Evolutionary conservation across 805 yeast species (phyloP).

Genomic region (Diddensiella caesifluorescens): DNA sequence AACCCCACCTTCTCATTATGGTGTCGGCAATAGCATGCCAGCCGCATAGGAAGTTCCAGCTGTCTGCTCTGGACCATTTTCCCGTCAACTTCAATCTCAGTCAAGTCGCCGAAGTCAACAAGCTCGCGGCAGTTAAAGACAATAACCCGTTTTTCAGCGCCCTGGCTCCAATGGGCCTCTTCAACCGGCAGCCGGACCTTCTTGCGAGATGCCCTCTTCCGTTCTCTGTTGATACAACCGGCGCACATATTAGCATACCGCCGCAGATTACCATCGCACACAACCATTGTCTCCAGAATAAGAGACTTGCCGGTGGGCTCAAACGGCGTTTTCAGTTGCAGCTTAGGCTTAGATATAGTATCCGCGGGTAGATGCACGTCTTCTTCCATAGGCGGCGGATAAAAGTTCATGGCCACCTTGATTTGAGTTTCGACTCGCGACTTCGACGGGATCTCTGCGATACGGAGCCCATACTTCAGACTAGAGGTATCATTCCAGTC

Average conservation of each 20-base stretch:
- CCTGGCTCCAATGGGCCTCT: constrained; percentile 76
- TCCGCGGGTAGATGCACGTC: constrained; percentile 80
- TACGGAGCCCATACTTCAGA: constrained; percentile 19
- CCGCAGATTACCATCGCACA: constrained; percentile 42
- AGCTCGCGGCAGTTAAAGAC: constrained; percentile 90
- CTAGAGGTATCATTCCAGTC: constrained; percentile 15
- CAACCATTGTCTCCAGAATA: constrained; percentile 71
- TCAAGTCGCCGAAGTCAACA: constrained; percentile 46
- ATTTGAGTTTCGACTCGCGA: constrained; percentile 97
- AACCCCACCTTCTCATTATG: constrained; percentile 88
- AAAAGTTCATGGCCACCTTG: constrained; percentile 59
- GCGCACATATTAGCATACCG: constrained; percentile 72
- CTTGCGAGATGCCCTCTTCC: constrained; percentile 88
- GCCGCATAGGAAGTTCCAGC: constrained; percentile 40
- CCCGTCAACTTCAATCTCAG: constrained; percentile 26
- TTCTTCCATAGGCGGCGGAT: constrained; percentile 72
- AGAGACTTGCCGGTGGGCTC: constrained; percentile 27
- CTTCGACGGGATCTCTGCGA: constrained; percentile 65
- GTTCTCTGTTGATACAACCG: constrained; percentile 87
- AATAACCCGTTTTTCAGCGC: constrained; percentile 71
- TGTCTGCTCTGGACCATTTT: constrained; percentile 29
- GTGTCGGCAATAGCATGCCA: constrained; percentile 83
- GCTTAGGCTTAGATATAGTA: constrained; percentile 79
- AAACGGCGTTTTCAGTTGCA: constrained; percentile 47
- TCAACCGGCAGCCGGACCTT: constrained; percentile 70